Percentiles rank a stretch among this genome's conserved stretches.
Evolutionary conservation across 2,329 filamentous ascomycete genomes (phyloP).

Genomic region (Trichoderma sp.): DNA sequence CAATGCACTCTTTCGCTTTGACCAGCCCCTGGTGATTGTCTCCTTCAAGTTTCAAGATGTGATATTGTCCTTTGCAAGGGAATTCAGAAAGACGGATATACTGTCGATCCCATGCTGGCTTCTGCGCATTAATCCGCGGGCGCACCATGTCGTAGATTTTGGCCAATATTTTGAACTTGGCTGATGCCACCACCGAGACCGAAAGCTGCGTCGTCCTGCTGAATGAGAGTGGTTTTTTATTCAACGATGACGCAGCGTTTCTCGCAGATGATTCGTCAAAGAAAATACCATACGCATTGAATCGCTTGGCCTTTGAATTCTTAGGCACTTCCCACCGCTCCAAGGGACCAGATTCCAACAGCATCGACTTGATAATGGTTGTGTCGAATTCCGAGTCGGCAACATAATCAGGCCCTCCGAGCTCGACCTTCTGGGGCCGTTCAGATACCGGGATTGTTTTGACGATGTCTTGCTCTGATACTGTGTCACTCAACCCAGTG

Average conservation of each 20-base stretch:
- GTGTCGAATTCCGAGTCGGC: slow-evolving; percentile 25
- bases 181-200: slow-evolving; percentile 36
- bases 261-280: slow-evolving; percentile 36
- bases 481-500: not conserved
- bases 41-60: slow-evolving; percentile 7
- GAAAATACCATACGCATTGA: slow-evolving; percentile 42
- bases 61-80: not conserved
- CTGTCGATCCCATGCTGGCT: not conserved
- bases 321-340: slow-evolving; percentile 34
- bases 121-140: slow-evolving; percentile 26
- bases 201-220: slow-evolving; percentile 34
- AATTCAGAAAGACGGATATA: not conserved
- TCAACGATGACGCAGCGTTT: slow-evolving; percentile 23
- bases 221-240: slow-evolving; percentile 32
- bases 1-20: not conserved
- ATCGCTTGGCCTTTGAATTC: slow-evolving; percentile 30
- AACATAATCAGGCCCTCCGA: not conserved
- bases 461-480: not conserved
- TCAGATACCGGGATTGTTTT: not conserved
- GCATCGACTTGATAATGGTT: slow-evolving; percentile 29
- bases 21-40: not conserved
- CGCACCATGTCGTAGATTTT: slow-evolving; percentile 34
- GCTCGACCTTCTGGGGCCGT: not conserved
- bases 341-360: slow-evolving; percentile 33
- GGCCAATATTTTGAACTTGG: slow-evolving; percentile 38